Evolutionary conservation across 352 stramenopile genomes (phyloP), one percentile per base, ranked within the genome.

Genomic region (Phytophthora pluvialis): DNA sequence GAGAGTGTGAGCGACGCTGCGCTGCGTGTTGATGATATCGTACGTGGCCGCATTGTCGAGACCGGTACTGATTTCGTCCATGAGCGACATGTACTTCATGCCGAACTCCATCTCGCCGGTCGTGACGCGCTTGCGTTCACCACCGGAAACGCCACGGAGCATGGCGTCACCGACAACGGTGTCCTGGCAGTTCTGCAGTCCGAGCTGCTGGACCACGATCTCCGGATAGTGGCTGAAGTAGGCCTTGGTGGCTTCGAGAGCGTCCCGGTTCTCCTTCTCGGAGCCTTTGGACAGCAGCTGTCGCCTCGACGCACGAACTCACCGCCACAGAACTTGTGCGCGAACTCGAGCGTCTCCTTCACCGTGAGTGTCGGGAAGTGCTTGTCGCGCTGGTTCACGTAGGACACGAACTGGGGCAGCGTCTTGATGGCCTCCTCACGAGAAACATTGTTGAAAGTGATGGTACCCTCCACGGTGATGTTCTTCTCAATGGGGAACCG

Each of bases 61-160:
- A 7, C 95, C 95, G 10, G 92, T 98, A 60, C 83, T 96, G 67
- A 98, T 97, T 73, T 96, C 87, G 66, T 98, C 94, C 66, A 86
- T 84, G 43, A 93, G 86, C 16, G 84, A 60, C 29, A 97, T 76
- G 51, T 79, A 82, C 58, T 83, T 80, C 35, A 72, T 67, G 42
- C 77, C 74, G 44, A 93, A 85, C 43, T 94, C 70, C 81, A 98
- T 98, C 69, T 90, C 73, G 16, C 79, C 81, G 5, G 67, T 46
- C 49, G 49, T 57, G 13, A 57, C 35, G 16, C 56, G 56, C 13
- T 64, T 64, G 68, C 16, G 80, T 86, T 68, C 60, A 4, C 86
- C 84, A 13, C 85, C 84, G n/a, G n/a, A n/a, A n/a, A n/a, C n/a
- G n/a, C n/a, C n/a, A n/a, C n/a, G n/a, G n/a, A n/a, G n/a, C n/a